Conservation (phyloP, 2,329 filamentous ascomycete species). For the Aspergillus vadensis region DNA sequence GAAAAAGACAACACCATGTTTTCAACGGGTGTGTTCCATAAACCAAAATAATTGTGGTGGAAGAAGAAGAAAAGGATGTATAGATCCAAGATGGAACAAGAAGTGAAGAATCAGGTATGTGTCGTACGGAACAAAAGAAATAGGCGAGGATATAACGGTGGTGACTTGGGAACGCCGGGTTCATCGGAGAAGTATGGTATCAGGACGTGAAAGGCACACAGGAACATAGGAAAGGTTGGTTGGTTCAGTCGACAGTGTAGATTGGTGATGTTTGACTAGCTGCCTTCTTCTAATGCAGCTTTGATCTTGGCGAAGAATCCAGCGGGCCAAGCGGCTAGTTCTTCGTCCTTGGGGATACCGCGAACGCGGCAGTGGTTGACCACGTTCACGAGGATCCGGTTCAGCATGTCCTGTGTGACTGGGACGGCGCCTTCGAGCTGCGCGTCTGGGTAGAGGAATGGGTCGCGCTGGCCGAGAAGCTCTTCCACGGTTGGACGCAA, state of each 20-base stretch:
- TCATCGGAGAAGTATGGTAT: neutral
- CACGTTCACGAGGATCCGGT: conserved; percentile 61
- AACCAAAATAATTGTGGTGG: neutral
- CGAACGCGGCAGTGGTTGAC: conserved; percentile 61
- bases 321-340: conserved; percentile 52
- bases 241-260: neutral
- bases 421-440: conserved; percentile 49
- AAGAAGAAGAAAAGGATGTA: neutral
- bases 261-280: neutral
- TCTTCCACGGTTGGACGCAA: conserved; percentile 60
- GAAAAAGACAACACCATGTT: neutral
- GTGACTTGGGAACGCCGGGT: conserved; percentile 5
- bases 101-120: neutral
- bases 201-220: neutral
- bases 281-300: conserved; percentile 45
- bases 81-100: neutral
- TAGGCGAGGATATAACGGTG: neutral
- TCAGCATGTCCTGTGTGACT: conserved; percentile 61
- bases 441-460: conserved; percentile 61
- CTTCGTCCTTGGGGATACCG: conserved; percentile 58
- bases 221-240: neutral
- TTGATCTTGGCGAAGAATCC: conserved; percentile 53
- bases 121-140: neutral
- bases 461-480: conserved; percentile 57
- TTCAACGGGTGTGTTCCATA: neutral